These are phyloP conservation scores for Taiozyma sp. DNA, from an alignment of 1,139 yeast genomes.

Conservation along the genomic window DNA sequence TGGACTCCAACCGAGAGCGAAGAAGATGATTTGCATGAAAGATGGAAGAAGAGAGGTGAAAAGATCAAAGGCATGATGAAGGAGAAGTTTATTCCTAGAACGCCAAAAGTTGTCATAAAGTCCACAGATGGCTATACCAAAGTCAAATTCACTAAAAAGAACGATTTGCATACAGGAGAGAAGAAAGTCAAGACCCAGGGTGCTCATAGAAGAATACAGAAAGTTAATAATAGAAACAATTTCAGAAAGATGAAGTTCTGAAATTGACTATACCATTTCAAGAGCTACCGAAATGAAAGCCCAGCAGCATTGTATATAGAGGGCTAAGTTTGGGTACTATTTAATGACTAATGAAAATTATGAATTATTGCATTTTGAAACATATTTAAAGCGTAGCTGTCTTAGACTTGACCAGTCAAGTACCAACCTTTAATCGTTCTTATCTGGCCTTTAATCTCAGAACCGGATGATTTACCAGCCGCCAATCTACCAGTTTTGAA, in stretches of 20 bases:
- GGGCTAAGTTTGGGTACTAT: not conserved
- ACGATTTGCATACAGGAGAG: not conserved
- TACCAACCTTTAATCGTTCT: constrained; percentile 31
- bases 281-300: not conserved
- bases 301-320: constrained; percentile 2
- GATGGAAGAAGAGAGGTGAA: constrained; percentile 48
- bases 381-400: not conserved
- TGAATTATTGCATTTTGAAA: not conserved
- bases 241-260: constrained; percentile 17
- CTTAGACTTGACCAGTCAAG: constrained; percentile 32
- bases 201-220: constrained; percentile 8
- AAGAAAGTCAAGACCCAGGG: constrained; percentile 5
- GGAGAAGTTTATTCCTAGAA: not conserved
- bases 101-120: constrained; percentile 8
- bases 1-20: constrained; percentile 67
- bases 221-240: constrained; percentile 4
- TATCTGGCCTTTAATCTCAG: constrained; percentile 22
- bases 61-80: constrained; percentile 22
- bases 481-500: constrained; percentile 26
- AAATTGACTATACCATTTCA: not conserved
- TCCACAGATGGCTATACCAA: constrained; percentile 8
- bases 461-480: constrained; percentile 16
- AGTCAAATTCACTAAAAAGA: constrained; percentile 5
- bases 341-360: constrained; percentile 1
- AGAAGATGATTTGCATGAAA: constrained; percentile 37